These are phyloP conservation scores for Apocynum venetum DNA, from an alignment of 257 asterid genomes.

Conservation along the genomic window DNA sequence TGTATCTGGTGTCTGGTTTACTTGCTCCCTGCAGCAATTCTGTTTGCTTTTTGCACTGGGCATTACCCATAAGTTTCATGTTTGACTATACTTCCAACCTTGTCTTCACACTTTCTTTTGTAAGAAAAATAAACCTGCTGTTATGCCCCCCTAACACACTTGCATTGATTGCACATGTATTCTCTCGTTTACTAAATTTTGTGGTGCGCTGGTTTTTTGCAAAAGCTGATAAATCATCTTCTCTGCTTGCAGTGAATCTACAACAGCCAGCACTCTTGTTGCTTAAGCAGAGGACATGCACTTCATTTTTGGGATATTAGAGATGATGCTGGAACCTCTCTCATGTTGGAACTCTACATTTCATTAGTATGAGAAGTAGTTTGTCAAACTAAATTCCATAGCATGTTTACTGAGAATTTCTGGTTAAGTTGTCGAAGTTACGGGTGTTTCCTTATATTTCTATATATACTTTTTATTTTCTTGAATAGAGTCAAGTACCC, in stretches of 20 bases:
- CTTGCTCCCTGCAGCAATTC: background rate
- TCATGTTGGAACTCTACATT: background rate
- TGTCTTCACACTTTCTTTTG: background rate
- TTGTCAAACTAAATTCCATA: slow-evolving; percentile 15
- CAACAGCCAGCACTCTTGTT: slow-evolving; percentile 87
- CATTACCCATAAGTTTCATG: background rate
- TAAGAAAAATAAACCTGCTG: background rate
- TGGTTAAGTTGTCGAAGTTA: background rate
- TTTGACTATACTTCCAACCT: background rate
- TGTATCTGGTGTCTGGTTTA: no score
- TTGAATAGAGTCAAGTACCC: background rate
- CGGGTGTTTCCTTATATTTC: background rate
- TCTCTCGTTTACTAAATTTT: background rate
- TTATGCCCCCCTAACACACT: background rate
- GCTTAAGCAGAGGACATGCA: slow-evolving; percentile 28
- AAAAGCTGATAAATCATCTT: background rate
- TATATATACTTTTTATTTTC: background rate
- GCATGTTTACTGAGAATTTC: slow-evolving; percentile 2
- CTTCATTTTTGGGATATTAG: background rate
- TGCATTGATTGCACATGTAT: background rate
- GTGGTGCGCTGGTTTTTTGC: background rate
- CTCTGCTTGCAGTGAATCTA: slow-evolving; percentile 58
- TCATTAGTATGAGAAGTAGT: slow-evolving; percentile 12
- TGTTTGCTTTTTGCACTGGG: background rate
- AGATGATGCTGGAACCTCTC: background rate